These are phyloP conservation scores for Fusarium protoensiforme DNA, from an alignment of 2,329 filamentous ascomycete species.

Conservation along the genomic window DNA sequence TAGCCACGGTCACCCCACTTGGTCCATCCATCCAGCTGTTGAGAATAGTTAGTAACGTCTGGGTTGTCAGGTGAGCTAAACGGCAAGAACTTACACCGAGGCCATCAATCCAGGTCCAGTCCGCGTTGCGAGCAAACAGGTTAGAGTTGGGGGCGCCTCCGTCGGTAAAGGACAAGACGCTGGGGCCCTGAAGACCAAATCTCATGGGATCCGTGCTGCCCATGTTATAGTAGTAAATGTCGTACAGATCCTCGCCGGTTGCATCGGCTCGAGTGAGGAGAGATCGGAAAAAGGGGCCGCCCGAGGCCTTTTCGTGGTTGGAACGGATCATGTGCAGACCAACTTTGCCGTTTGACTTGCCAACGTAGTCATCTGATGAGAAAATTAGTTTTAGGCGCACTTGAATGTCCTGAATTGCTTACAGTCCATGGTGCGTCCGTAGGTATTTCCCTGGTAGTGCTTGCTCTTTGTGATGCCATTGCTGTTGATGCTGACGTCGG, in stretches of 20 bases:
- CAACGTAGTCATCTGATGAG: conserved; percentile 50
- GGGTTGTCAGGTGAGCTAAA: background rate
- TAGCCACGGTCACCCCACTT: conserved; percentile 43
- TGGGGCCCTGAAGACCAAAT: conserved; percentile 55
- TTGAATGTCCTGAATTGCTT: background rate
- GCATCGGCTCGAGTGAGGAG: conserved; percentile 50
- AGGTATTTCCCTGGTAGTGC: conserved; percentile 52
- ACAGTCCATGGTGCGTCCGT: conserved; percentile 51
- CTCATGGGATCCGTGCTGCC: conserved; percentile 54
- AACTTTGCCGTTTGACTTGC: conserved; percentile 48
- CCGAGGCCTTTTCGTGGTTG: conserved; percentile 55
- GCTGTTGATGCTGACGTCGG: conserved; percentile 43
- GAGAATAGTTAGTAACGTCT: background rate
- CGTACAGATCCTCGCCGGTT: conserved; percentile 53
- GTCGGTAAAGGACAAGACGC: conserved; percentile 52
- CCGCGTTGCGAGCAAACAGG: conserved; percentile 50
- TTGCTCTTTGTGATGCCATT: conserved; percentile 51
- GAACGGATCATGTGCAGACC: conserved; percentile 52
- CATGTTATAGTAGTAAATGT: conserved; percentile 58
- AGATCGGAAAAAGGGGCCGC: conserved; percentile 53
- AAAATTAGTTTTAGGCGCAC: background rate
- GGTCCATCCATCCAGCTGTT: conserved; percentile 46
- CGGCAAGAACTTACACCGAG: conserved; percentile 38
- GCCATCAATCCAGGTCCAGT: conserved; percentile 49
- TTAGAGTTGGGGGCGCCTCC: conserved; percentile 49